Evolutionary conservation across 1,284 basidiomycete species (phyloP).

Genomic region (Rhodotorula sp.): DNA sequence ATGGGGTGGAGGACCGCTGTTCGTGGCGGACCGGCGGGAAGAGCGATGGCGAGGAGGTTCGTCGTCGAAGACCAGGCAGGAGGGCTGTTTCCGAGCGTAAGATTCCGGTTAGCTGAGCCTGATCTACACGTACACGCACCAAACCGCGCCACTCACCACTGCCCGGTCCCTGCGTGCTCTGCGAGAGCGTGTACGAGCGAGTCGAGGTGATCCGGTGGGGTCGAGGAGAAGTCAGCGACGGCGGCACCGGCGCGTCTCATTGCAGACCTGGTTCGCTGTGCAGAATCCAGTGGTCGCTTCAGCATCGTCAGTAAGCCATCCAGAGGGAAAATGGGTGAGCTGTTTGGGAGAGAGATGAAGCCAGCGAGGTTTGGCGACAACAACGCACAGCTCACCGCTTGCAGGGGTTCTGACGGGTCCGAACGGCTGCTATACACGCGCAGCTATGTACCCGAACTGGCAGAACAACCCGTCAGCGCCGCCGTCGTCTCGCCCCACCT

Average conservation of each 20-base stretch:
- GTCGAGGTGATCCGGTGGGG: conserved; percentile 5
- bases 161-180: neutral
- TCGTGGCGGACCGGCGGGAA: neutral
- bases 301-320: neutral
- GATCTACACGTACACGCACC: too few relatives aligned
- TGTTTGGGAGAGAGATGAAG: too few relatives aligned
- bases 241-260: too few relatives aligned
- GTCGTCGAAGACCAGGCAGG: conserved; percentile 20
- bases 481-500: too few relatives aligned
- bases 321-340: neutral
- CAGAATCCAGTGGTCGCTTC: neutral
- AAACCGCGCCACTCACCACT: neutral
- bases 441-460: too few relatives aligned
- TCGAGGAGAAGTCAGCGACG: neutral
- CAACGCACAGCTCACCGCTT: too few relatives aligned
- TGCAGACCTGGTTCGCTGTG: neutral
- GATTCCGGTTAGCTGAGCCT: rapidly evolving
- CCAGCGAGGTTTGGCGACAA: too few relatives aligned
- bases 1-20: neutral
- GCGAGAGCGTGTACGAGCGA: conserved; percentile 1
- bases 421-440: too few relatives aligned
- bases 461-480: too few relatives aligned
- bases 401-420: too few relatives aligned
- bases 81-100: neutral
- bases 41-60: conserved; percentile 30